Base-by-base conservation (phyloP, 192 early-diverging fungal genomes). In the Tieghemiomyces parasiticus region DNA sequence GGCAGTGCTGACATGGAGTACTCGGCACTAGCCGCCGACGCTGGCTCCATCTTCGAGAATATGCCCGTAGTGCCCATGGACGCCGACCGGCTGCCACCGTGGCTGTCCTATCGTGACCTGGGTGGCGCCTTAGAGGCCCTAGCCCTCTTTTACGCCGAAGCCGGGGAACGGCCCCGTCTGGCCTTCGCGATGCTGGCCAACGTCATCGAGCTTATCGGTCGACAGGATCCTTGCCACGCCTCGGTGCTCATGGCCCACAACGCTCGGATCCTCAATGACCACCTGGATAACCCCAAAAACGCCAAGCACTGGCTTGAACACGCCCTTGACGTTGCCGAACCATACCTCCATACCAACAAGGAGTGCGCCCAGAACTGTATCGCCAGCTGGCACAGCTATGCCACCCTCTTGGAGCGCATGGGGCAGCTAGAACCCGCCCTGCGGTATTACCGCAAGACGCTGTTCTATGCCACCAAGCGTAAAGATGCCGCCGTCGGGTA, bases 41-140 rank as follows among this genome's bases (percentile, higher is more conserved):
- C 38, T 42, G 6, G 8, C 38, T 10, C 6, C 2, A 52, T 52
- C 2, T 52, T 52, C 24, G 50, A 14, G 20, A 28, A 28, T 28
- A 14, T 52, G 26, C 50, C 50, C 22, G 50, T 52, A 25, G 50
- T 52, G 24, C 50, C 50, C 19, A 52, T 52, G 50, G 50, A 52
- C 26, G 50, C 50, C 13, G 14, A 24, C 26, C 4, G 30, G 24
- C 8, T 52, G 26, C 50, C 50, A 8, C 24, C 50, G 1, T 52
- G 50, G 50, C 19, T 52, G 13, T 16, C 26, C 24, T 30, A 24
- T 25, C 26, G 26, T 14, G 50, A 52, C 22, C 22, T 52, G 20
- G 50, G 50, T 52, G 50, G 50, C 6, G 16, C 20, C 24, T 25
- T 52, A 16, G 50, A 52, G 30, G 50, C 50, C 2, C 24, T 52